Conservation (phyloP, 768 basidiomycete genomes). For the Polyporus arcularius region DNA sequence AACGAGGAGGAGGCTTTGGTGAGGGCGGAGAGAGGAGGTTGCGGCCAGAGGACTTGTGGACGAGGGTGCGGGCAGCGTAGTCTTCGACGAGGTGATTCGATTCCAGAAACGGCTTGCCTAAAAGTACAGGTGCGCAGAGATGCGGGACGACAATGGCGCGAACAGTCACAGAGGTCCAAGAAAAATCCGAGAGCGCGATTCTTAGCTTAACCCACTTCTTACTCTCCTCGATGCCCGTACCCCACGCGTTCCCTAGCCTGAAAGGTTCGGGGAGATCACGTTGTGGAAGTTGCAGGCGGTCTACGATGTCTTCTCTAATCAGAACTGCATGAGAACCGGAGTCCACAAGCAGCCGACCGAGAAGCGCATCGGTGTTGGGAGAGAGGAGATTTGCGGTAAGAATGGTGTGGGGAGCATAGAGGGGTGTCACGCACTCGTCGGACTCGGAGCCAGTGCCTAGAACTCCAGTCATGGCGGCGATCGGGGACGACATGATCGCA, state of each 20-base stretch:
- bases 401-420: not conserved
- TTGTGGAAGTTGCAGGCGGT: not conserved
- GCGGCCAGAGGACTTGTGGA: not conserved
- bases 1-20: not conserved
- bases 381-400: not conserved
- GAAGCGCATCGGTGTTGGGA: not conserved
- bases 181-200: not conserved
- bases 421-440: not conserved
- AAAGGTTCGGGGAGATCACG: not conserved
- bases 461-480: not conserved
- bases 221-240: not conserved
- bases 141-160: conserved; percentile 2
- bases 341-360: not conserved
- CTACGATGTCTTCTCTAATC: not conserved
- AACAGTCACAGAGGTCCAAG: not conserved
- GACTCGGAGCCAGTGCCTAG: not conserved
- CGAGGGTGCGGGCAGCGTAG: not conserved
- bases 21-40: not conserved
- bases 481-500: not conserved
- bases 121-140: conserved; percentile 6
- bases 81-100: conserved; percentile 4
- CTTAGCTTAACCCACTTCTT: not conserved
- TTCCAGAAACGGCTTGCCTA: conserved; percentile 6
- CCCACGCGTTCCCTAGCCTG: not conserved
- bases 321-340: conserved; percentile 10